phyloP scores from a whole-genome alignment of 139 green algal species.

The Closterium sp. region DNA sequence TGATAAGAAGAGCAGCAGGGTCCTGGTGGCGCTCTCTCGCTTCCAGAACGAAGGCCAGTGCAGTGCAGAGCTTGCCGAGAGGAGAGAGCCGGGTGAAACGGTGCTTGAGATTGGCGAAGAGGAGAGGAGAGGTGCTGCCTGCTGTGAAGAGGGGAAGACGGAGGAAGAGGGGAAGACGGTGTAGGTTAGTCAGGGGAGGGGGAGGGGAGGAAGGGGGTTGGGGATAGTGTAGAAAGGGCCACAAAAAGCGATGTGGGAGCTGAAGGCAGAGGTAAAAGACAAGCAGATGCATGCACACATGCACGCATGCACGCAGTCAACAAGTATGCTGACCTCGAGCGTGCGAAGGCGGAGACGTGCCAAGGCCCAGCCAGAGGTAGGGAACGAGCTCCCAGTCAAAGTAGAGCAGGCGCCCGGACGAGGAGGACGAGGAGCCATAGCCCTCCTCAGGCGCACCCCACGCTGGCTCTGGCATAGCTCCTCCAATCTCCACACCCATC shows the following conservation, averaged over 20 bases:
- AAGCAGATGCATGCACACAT: too few species aligned
- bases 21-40: background rate
- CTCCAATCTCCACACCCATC: background rate
- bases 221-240: too few species aligned
- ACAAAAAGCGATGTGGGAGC: too few species aligned
- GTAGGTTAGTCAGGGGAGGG: too few species aligned
- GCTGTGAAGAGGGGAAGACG: background rate
- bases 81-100: background rate
- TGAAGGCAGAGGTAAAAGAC: too few species aligned
- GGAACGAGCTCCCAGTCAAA: background rate
- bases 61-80: background rate
- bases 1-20: background rate
- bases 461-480: background rate
- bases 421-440: background rate
- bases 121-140: background rate
- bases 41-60: background rate
- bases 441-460: background rate
- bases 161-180: too few species aligned
- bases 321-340: background rate
- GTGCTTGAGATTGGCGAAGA: background rate
- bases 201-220: too few species aligned
- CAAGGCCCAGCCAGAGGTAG: background rate
- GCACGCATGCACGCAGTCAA: background rate
- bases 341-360: background rate
- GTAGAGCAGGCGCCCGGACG: background rate